Evolutionary conservation across 331 rosid genomes (phyloP), one percentile per base, ranked within the genome.

Genomic region (Erythrophleum ivorense): DNA sequence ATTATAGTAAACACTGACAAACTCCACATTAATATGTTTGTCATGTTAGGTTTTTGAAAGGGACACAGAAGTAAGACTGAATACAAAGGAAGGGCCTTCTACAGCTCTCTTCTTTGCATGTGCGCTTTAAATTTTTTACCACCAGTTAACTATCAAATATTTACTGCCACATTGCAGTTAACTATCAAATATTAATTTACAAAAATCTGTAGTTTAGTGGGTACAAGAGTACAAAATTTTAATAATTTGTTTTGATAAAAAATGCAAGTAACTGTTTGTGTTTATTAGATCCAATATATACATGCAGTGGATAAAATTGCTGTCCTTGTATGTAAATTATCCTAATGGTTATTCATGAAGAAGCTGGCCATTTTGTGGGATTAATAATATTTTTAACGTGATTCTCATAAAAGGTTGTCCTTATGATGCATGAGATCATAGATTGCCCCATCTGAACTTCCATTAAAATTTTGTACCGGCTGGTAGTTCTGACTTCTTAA

Each of bases 21-120:
- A 71, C 79, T 75, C 34, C 69, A 19, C 45, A 73, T 50, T 29
- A 72, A 50, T 41, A 76, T 69, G 60, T 48, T 63, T 69, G 57
- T 40, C 40, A 43, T 69, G 21, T 64, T 69, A 74, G 54, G 78
- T 40, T 12, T 46, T 58, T 50, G 70, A 40, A 38, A 54, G 52
- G 48, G 73, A 67, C 75, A 29, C 40, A 40, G 79, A 73, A 73
- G 36, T 74, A 74, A 55, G 76, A 80, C 34, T 6, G 76, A 71
- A 63, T 49, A 31, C 31, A 29, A 70, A 5, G 64, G 14, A 67
- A 67, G 65, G 36, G 24, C 8, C 14, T 0, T 68, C 15, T 9
- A 40, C 7, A 5, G 50, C 18, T 29, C 67, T 62, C 41, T 62
- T 29, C 10, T 29, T 62, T 55, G 62, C 62, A 55, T n/a, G 62